Evolutionary conservation across 176 grass and related monocot species (phyloP).

Genomic region (Carex myosuroides): DNA sequence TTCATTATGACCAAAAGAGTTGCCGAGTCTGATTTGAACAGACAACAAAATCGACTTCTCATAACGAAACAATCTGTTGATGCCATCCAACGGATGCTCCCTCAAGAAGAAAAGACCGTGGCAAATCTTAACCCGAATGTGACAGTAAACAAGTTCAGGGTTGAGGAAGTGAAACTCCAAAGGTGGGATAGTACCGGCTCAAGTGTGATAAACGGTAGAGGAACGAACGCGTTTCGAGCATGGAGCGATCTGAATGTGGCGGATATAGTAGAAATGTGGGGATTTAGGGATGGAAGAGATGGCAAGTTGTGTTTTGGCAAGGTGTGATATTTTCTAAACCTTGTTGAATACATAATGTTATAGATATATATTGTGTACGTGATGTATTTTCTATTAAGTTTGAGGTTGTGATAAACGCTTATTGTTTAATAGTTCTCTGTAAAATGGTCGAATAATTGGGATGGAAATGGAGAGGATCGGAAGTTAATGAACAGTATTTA

Average conservation of each 20-base stretch:
- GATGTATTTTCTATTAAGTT: too few relatives aligned
- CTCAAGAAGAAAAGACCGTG: not conserved
- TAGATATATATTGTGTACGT: not conserved
- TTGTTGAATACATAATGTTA: not conserved
- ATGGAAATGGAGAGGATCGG: too few relatives aligned
- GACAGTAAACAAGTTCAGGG: not conserved
- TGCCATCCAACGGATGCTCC: not conserved
- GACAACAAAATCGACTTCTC: not conserved
- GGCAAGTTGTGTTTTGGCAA: not conserved
- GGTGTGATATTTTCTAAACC: not conserved
- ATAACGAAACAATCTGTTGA: not conserved
- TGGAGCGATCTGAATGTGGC: not conserved
- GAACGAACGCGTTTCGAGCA: not conserved
- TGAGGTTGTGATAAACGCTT: too few relatives aligned
- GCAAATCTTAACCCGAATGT: not conserved
- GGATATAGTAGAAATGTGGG: not conserved
- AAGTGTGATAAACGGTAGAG: not conserved
- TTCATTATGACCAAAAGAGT: not conserved
- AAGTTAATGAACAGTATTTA: too few relatives aligned
- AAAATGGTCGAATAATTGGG: too few relatives aligned
- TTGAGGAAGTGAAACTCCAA: not conserved
- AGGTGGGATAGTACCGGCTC: not conserved
- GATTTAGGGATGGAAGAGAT: not conserved
- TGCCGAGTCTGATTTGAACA: not conserved
- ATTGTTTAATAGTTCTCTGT: too few relatives aligned